Percentiles rank a stretch among this genome's conserved stretches.
Evolutionary conservation across 73 alveolate genomes (phyloP).

Genomic region (Tetrahymena thermophila): DNA sequence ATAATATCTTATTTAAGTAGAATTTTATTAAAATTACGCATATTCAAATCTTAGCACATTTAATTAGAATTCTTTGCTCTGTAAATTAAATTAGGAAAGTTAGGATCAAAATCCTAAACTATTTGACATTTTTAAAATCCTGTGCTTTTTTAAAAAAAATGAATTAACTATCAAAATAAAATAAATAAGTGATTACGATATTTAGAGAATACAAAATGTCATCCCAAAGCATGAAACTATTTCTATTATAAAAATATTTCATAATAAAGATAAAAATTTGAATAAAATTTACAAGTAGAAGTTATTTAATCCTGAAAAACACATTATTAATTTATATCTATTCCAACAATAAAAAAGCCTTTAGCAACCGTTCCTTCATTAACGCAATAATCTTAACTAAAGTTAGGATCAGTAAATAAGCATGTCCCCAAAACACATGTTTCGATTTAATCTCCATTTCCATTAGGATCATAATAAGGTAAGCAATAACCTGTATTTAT

Average conservation of each 20-base stretch:
- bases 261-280: not conserved
- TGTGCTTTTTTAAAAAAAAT: not conserved
- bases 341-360: not conserved
- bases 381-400: not conserved
- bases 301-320: not conserved
- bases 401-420: not conserved
- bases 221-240: not conserved
- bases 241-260: not conserved
- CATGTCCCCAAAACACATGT: not conserved
- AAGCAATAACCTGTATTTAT: not conserved
- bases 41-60: not conserved
- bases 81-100: not conserved
- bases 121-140: not conserved
- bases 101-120: not conserved
- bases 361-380: not conserved
- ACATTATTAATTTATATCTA: not conserved
- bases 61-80: not conserved
- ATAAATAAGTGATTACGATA: not conserved
- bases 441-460: not conserved
- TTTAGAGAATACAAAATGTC: not conserved
- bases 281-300: not conserved
- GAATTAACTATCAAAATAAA: not conserved
- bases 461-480: not conserved
- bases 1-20: not conserved
- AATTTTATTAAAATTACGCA: not conserved